Percentiles rank a stretch among this genome's conserved stretches.
Evolutionary conservation across 192 early-diverging fungal species (phyloP).

Genomic region (Coemansia sp.): DNA sequence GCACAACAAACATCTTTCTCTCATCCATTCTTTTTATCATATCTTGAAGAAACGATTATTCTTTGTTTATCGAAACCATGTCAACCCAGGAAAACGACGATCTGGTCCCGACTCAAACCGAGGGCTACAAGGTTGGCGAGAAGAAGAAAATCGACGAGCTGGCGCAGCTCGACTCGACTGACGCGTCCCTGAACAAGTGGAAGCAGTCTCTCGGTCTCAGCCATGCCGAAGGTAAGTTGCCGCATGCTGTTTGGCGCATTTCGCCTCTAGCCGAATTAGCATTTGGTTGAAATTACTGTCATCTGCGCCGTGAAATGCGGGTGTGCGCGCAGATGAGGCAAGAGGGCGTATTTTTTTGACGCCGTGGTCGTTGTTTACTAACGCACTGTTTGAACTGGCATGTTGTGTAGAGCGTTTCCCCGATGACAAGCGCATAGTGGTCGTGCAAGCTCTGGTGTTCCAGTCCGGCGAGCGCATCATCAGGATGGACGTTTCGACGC

Average conservation of each 20-base stretch:
- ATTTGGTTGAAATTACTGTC: conserved; percentile 4
- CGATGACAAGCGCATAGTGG: conserved; percentile 62
- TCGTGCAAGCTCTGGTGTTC: conserved; percentile 42
- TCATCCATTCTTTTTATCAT: background rate
- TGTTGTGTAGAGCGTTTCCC: conserved; percentile 40
- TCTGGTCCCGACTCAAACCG: conserved; percentile 70
- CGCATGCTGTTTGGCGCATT: background rate
- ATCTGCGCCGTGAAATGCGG: conserved; percentile 2
- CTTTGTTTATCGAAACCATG: conserved; percentile 16
- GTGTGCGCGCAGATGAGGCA: background rate
- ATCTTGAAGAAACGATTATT: background rate
- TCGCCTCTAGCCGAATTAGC: background rate
- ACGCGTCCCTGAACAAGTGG: conserved; percentile 96
- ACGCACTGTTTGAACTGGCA: background rate
- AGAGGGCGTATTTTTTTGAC: too few relatives aligned
- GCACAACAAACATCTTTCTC: conserved; percentile 2
- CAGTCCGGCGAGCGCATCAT: conserved; percentile 24
- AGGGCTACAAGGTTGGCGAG: conserved; percentile 87
- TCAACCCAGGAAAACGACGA: conserved; percentile 47
- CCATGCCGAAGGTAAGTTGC: conserved; percentile 52
- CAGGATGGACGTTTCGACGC: conserved; percentile 45
- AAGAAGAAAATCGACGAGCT: conserved; percentile 92
- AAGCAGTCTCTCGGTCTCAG: conserved; percentile 90
- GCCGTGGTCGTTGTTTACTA: too few relatives aligned
- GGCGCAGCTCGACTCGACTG: conserved; percentile 79